These are phyloP conservation scores for Waltergamsia citrina DNA, from an alignment of 2,329 filamentous ascomycete genomes.

Conservation along the genomic window DNA sequence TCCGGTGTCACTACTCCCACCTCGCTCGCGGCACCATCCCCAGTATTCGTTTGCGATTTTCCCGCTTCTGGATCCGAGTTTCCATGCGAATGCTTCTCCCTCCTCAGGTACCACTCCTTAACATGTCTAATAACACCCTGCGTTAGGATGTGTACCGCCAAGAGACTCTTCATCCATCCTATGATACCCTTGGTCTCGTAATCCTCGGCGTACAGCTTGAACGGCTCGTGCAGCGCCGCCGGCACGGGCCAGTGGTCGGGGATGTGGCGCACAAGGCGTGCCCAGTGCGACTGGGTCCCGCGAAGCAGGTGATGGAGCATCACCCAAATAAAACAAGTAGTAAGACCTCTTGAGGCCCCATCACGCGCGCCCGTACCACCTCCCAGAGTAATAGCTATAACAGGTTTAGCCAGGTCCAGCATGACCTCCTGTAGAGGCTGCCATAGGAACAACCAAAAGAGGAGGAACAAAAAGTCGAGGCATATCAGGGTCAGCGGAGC, in stretches of 20 bases:
- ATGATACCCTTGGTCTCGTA: conserved; percentile 52
- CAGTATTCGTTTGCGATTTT: conserved; percentile 24
- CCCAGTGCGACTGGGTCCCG: conserved; percentile 38
- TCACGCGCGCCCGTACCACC: conserved; percentile 61
- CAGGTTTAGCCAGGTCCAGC: conserved; percentile 82
- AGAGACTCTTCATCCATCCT: conserved; percentile 56
- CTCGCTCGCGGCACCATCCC: conserved; percentile 13
- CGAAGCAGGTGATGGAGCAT: conserved; percentile 42
- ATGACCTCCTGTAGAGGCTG: conserved; percentile 79
- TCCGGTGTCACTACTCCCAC: conserved; percentile 42
- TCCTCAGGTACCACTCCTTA: conserved; percentile 55
- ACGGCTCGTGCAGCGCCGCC: conserved; percentile 28
- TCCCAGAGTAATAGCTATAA: conserved; percentile 84
- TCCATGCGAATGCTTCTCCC: conserved; percentile 41
- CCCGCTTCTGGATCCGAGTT: conserved; percentile 55
- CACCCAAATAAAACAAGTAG: conserved; percentile 63
- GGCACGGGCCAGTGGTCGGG: conserved; percentile 36
- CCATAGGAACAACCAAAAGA: conserved; percentile 84
- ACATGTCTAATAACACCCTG: conserved; percentile 65
- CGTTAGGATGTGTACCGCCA: conserved; percentile 67
- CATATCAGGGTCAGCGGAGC: conserved; percentile 77
- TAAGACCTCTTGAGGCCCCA: conserved; percentile 61
- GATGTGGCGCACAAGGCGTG: conserved; percentile 33
- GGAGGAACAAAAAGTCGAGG: conserved; percentile 73
- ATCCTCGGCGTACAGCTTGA: conserved; percentile 26